Conservation (phyloP, 148 eudicot genomes). For the Cornus florida region DNA sequence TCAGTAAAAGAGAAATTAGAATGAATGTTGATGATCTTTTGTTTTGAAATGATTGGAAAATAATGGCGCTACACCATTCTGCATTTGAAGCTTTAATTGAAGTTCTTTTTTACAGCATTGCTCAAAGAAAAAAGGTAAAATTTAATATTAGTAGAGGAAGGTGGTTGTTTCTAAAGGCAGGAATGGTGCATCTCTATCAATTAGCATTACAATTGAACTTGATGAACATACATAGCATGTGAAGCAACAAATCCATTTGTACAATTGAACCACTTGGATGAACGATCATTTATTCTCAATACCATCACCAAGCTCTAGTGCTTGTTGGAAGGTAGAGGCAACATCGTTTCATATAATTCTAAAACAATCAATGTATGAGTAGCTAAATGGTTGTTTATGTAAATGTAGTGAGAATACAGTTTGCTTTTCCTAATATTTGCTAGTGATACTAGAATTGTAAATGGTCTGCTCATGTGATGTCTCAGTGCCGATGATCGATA, state of each 20-base stretch:
- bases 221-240: neutral
- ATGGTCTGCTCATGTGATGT: neutral
- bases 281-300: no score
- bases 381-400: no score
- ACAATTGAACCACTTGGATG: neutral
- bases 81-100: no score
- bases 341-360: neutral
- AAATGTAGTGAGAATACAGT: neutral
- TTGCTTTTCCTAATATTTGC: neutral
- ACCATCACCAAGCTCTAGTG: neutral
- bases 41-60: no score
- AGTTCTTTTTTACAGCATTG: no score
- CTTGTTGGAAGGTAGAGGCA: neutral
- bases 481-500: neutral
- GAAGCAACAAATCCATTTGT: neutral
- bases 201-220: neutral
- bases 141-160: neutral
- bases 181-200: neutral
- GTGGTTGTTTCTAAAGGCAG: no score
- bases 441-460: neutral
- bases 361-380: neutral
- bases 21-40: no score
- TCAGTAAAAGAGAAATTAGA: no score
- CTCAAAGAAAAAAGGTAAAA: no score
- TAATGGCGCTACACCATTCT: no score